Conservation (phyloP, 441 rosid genomes). For the Pelargonium myrrhifolium region DNA sequence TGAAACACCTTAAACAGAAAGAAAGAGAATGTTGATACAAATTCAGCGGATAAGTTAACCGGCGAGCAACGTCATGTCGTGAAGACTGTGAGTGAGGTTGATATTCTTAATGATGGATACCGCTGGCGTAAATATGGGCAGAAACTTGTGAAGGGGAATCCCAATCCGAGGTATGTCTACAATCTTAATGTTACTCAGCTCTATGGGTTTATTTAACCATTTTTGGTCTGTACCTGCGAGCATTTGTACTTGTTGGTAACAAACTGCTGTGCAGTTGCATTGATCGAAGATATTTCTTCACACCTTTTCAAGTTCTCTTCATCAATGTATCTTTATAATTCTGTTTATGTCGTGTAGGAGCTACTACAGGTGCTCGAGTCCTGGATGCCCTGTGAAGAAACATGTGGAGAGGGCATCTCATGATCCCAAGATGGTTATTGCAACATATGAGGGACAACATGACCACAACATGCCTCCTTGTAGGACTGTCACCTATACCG, state of each 20-base stretch:
- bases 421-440: constrained; percentile 74
- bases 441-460: constrained; percentile 91
- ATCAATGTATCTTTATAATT: background rate
- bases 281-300: constrained; percentile 54
- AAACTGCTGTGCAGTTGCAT: constrained; percentile 29
- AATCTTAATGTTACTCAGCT: background rate
- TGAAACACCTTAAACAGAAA: constrained; percentile 39
- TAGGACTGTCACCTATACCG: constrained; percentile 57
- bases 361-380: constrained; percentile 77
- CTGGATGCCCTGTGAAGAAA: constrained; percentile 78
- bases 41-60: constrained; percentile 67
- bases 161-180: constrained; percentile 63
- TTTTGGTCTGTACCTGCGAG: constrained; percentile 39
- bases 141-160: constrained; percentile 91
- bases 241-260: constrained; percentile 15
- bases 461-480: constrained; percentile 78
- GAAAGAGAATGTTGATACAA: constrained; percentile 62
- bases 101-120: constrained; percentile 90
- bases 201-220: too few species aligned
- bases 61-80: constrained; percentile 84
- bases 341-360: constrained; percentile 40
- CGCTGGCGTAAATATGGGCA: constrained; percentile 98
- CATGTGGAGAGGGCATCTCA: constrained; percentile 86
- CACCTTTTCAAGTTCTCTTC: constrained; percentile 3
- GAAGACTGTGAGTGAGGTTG: constrained; percentile 87